Evolutionary conservation across 176 grass and related monocot species (phyloP).

Genomic region (Carex myosuroides): DNA sequence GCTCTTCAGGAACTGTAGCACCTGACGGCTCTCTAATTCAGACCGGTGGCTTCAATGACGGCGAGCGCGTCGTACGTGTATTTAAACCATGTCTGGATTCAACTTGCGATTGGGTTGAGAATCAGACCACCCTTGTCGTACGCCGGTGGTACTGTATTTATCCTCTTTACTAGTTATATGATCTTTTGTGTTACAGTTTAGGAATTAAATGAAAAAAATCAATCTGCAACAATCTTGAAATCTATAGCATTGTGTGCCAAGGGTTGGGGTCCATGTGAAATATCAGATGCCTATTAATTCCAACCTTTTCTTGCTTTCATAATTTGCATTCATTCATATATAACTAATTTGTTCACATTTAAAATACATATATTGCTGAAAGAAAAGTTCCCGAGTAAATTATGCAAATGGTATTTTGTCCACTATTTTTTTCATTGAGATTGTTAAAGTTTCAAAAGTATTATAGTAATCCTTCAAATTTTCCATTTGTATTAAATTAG

Average conservation of each 20-base stretch:
- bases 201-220: neutral
- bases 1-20: constrained; percentile 65
- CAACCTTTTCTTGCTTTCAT: neutral
- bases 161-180: neutral
- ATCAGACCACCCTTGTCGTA: constrained; percentile 37
- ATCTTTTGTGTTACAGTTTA: neutral
- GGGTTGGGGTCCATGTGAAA: neutral
- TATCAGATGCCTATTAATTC: neutral
- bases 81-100: constrained; percentile 35
- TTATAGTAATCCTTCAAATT: neutral
- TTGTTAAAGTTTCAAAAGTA: neutral
- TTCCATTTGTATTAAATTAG: neutral
- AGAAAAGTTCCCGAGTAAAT: neutral
- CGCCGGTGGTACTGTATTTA: constrained; percentile 34
- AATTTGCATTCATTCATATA: neutral
- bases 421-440: neutral
- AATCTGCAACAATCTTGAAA: neutral
- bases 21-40: constrained; percentile 61
- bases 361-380: neutral
- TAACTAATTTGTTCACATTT: neutral
- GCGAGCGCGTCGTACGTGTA: constrained; percentile 42
- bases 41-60: constrained; percentile 81
- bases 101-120: constrained; percentile 59
- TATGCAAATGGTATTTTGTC: neutral
- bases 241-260: neutral